Base-by-base conservation (phyloP, 306 rosid genomes). In the Cajanus cajan region DNA sequence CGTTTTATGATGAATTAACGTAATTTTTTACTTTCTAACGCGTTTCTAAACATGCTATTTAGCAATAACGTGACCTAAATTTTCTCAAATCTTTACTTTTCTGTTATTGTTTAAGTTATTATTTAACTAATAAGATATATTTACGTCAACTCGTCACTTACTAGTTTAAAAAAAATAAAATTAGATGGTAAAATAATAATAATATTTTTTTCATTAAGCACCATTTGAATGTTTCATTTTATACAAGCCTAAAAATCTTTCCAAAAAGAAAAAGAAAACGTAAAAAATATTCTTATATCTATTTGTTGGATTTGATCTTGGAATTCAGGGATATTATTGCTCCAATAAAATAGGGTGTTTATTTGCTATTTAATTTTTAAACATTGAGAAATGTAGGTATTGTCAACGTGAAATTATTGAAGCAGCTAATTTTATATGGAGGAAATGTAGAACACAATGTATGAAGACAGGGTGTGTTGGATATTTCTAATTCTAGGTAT, bases 401-500 rank as follows among this genome's bases (percentile, higher is more conserved):
- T 76, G 62, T 11, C 61, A 18, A 62, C 4, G 6, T 6, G 48
- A 31, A 45, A 55, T 73, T 0, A 19, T 31, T 37, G 39, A 65
- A 77, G 18, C 15, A 51, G 0, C 41, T 22, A 51, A 39, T 28
- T 67, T 78, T 10, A 11, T 41, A 54, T 41, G 6, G 28, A 54
- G 68, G 73, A 2, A 54, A 77, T n/a, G 31, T 14, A 2, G 41
- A 45, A 63, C 5, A 44, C 11, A 33, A 37, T 21, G 31, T 22
- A 51, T 11, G 55, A 78, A 57, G 76, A 33, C 62, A 68, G 48
- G 76, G 76, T 57, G 76, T 57, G 71, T 16, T 44, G 18, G 16
- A 19, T 14, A 19, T 69, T 71, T 55, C 77, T 44, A 58, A 41
- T 12, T 68, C 0, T 57, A 55, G 54, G 58, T 16, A 22, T 6